Conservation (phyloP, 176 grass and related monocot species). For the Saccharum officinarum region DNA sequence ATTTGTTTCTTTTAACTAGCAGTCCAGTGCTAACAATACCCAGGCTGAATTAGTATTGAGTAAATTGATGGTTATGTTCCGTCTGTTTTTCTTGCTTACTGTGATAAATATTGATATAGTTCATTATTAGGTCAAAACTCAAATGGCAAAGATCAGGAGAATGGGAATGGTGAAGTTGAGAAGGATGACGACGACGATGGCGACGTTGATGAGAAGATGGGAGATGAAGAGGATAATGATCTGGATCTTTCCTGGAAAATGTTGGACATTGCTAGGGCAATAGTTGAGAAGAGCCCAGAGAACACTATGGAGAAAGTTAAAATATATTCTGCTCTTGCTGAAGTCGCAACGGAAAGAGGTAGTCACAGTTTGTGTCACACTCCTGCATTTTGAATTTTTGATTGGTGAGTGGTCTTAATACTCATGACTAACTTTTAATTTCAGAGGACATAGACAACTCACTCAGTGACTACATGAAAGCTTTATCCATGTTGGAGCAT, state of each 20-base stretch:
- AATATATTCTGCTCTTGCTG: constrained; percentile 76
- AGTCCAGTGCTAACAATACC: not conserved
- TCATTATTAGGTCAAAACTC: constrained; percentile 53
- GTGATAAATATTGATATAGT: constrained; percentile 25
- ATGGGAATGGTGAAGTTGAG: constrained; percentile 55
- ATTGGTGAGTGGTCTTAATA: constrained; percentile 13
- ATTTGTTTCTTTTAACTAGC: not conserved
- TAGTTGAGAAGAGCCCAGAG: constrained; percentile 66
- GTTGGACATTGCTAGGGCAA: too few species aligned
- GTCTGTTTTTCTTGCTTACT: constrained; percentile 6
- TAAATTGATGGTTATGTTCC: constrained; percentile 7
- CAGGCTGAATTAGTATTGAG: not conserved
- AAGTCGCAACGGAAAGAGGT: constrained; percentile 98
- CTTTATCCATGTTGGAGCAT: constrained; percentile 73
- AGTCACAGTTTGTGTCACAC: not conserved
- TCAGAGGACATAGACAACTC: constrained; percentile 94
- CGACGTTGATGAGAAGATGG: constrained; percentile 56
- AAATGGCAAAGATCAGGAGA: constrained; percentile 54
- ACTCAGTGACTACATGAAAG: constrained; percentile 84
- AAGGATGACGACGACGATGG: constrained; percentile 71
- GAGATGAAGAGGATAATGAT: constrained; percentile 96
- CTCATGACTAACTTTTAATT: constrained; percentile 30
- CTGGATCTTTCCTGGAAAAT: constrained; percentile 97
- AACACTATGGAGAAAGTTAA: constrained; percentile 87
- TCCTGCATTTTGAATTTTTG: not conserved